phyloP scores from a whole-genome alignment of 208 protist species.

The Porcisia deanei region DNA sequence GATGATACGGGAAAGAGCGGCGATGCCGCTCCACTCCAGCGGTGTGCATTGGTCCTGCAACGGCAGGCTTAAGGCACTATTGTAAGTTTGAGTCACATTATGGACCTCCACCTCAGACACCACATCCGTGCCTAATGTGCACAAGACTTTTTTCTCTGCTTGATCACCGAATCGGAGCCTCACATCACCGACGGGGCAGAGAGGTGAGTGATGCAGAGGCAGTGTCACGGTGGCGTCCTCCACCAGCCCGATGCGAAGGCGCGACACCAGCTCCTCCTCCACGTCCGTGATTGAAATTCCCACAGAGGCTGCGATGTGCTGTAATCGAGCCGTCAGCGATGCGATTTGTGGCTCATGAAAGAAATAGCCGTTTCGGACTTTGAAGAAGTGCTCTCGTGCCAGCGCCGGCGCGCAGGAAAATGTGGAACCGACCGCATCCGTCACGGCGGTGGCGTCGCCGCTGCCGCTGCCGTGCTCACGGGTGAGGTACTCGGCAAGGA shows the following conservation, averaged over 20 bases:
- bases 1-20: slow-evolving; percentile 33
- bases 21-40: slow-evolving; percentile 8
- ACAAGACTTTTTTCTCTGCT: background rate
- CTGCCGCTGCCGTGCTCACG: background rate
- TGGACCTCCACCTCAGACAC: slow-evolving; percentile 7
- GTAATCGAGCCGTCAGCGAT: slow-evolving; percentile 6
- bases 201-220: slow-evolving; percentile 6
- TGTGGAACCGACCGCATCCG: background rate
- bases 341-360: background rate
- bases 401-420: slow-evolving; percentile 1
- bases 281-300: background rate
- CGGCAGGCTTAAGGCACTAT: slow-evolving; percentile 47
- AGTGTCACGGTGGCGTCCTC: slow-evolving; percentile 49
- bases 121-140: background rate
- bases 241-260: slow-evolving; percentile 43
- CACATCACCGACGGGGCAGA: background rate
- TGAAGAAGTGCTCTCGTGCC: slow-evolving; percentile 23
- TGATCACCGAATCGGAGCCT: background rate
- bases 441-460: background rate
- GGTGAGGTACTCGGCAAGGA: slow-evolving; percentile 31
- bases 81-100: slow-evolving; percentile 52
- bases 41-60: background rate
- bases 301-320: background rate
- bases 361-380: slow-evolving; percentile 51
- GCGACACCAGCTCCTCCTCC: slow-evolving; percentile 15